Conservation (phyloP, 1,284 basidiomycete genomes). For the Blastosporella zonata region DNA sequence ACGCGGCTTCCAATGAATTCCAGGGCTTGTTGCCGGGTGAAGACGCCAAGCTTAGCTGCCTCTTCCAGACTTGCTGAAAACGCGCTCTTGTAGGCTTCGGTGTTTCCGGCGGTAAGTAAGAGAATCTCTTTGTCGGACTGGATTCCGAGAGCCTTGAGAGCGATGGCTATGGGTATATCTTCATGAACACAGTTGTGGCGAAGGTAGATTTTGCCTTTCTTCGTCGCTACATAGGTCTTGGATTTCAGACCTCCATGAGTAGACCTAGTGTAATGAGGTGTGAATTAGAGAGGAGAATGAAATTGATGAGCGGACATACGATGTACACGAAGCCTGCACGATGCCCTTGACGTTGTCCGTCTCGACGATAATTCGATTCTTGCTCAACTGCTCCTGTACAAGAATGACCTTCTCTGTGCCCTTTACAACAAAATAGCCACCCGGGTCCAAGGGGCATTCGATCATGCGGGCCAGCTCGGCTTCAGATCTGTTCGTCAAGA, state of each 20-base stretch:
- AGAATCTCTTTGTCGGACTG: constrained; percentile 99
- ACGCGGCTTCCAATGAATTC: constrained; percentile 95
- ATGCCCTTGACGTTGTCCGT: constrained; percentile 87
- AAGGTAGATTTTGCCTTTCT: constrained; percentile 91
- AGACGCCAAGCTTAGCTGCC: constrained; percentile 86
- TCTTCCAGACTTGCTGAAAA: constrained; percentile 96
- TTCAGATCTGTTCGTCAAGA: constrained; percentile 77
- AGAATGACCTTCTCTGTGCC: constrained; percentile 99
- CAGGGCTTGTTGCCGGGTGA: constrained; percentile 91
- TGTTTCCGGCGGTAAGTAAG: constrained; percentile 89
- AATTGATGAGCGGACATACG: constrained; percentile 52
- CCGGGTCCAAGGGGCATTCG: constrained; percentile 97
- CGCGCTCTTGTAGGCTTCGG: constrained; percentile 84
- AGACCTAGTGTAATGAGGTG: constrained; percentile 51
- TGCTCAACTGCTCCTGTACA: constrained; percentile 98
- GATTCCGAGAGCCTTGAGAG: constrained; percentile 94
- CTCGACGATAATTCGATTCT: constrained; percentile 99
- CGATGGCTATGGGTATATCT: constrained; percentile 95
- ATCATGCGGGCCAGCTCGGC: constrained; percentile 87
- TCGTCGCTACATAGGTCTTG: constrained; percentile 96
- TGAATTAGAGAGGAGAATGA: constrained; percentile 1
- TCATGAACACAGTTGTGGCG: constrained; percentile 99
- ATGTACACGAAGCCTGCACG: constrained; percentile 96
- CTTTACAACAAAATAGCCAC: constrained; percentile 98
- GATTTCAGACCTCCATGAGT: constrained; percentile 98